Evolutionary conservation across 352 stramenopile species (phyloP), one percentile per base, ranked within the genome.

Genomic region (Globisporangium mamillatum): DNA sequence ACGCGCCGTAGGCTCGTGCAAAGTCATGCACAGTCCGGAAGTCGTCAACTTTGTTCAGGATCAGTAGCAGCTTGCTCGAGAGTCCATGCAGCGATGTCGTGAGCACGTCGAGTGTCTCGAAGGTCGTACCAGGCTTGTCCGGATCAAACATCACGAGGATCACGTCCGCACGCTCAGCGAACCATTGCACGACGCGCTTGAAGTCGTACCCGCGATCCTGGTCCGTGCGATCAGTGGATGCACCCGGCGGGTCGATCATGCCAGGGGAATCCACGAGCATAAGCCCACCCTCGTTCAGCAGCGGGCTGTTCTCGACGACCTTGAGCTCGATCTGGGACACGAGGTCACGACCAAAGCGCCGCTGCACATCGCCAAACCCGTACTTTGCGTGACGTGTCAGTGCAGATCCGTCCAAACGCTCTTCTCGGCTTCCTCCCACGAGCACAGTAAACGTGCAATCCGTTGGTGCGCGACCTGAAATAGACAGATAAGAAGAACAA

Each of bases 61-160:
- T 94, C 32, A 96, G 74, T 63, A 92, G 70, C 57, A 96, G 75
- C 50, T 96, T 96, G 65, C 81, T 93, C 52, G 84, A 90, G 58
- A 94, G 81, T 0, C 87, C 85, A 22, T 81, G 69, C 22, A 96
- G 73, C 16, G 84, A 93, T 18, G 78, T 86, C 18, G 88, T 96
- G 60, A 96, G 77, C 67, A 96, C 88, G 52, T 96, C 85, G 36
- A 96, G 83, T 60, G 88, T 94, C 73, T 96, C 88, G 62, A 96
- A 96, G 1, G 88, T 96, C 34, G 88, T 96, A 50, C 88, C 88
- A 0, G 88, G 88, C 60, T 96, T 96, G 73, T 96, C 88, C 3
- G 88, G 88, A 67, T 96, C 88, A 60, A 96, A 96, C 88, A 96
- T 96, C 74, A 96, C 84, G 54, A 96, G 74, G 60, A 96, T 92